A percentile compares a stretch with the other conserved stretches of the same genome.
These are phyloP conservation scores for Pyrenula aspistea DNA, from an alignment of 495 filamentous ascomycete genomes.

Conservation along the genomic window DNA sequence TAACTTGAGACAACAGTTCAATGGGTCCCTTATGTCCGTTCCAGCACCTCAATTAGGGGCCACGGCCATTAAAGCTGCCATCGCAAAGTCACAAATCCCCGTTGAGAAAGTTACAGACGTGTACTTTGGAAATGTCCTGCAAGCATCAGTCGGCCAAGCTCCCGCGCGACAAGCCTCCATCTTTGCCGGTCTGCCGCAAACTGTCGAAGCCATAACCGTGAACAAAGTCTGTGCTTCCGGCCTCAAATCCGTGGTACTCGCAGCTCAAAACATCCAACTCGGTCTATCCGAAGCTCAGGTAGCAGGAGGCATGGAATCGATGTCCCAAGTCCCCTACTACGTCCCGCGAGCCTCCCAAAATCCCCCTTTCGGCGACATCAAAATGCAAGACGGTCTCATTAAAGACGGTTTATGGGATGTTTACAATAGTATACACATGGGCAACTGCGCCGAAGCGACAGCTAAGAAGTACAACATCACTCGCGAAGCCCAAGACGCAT, in stretches of 20 bases:
- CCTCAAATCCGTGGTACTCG: slow-evolving; percentile 79
- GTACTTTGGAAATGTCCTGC: slow-evolving; percentile 96
- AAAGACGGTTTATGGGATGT: slow-evolving; percentile 96
- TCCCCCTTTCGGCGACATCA: slow-evolving; percentile 74
- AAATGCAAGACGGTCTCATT: slow-evolving; percentile 81
- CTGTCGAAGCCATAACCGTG: slow-evolving; percentile 76
- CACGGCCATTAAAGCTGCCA: slow-evolving; percentile 76
- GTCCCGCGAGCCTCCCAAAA: slow-evolving; percentile 61
- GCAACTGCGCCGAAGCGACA: slow-evolving; percentile 90
- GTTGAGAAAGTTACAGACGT: slow-evolving; percentile 69
- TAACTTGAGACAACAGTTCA: slow-evolving; percentile 56
- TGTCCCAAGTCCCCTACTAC: slow-evolving; percentile 90
- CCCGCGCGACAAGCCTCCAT: slow-evolving; percentile 86
- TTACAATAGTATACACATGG: slow-evolving; percentile 95
- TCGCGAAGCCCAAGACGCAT: slow-evolving; percentile 77
- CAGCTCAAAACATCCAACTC: slow-evolving; percentile 87
- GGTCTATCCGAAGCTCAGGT: slow-evolving; percentile 77
- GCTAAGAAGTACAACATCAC: slow-evolving; percentile 76
- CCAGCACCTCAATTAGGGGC: slow-evolving; percentile 78
- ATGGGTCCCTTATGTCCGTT: slow-evolving; percentile 72
- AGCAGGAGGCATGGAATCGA: slow-evolving; percentile 95
- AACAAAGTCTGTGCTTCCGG: slow-evolving; percentile 98
- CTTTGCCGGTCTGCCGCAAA: slow-evolving; percentile 68
- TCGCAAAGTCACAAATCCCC: slow-evolving; percentile 72
- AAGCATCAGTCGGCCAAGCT: slow-evolving; percentile 72